Conservation (phyloP, 2,329 filamentous ascomycete species). For the Beauveria sp. region DNA sequence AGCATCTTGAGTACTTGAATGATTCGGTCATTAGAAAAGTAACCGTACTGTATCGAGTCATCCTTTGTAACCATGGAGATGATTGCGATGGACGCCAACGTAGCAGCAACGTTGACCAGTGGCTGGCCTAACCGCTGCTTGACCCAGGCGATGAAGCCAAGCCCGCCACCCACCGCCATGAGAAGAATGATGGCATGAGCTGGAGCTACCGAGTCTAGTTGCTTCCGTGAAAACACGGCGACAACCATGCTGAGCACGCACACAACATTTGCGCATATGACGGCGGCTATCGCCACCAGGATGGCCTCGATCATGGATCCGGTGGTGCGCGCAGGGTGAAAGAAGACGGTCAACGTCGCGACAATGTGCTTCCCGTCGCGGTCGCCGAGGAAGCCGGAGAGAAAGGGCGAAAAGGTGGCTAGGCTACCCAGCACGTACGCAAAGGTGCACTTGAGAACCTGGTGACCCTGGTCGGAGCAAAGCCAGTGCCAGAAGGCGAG, state of each 20-base stretch:
- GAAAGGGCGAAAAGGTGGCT: conserved; percentile 70
- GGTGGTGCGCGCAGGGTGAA: conserved; percentile 78
- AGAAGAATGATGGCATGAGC: conserved; percentile 75
- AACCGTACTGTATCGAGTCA: conserved; percentile 73
- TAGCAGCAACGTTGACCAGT: conserved; percentile 77
- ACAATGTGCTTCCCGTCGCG: conserved; percentile 93
- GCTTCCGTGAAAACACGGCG: conserved; percentile 67
- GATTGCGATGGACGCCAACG: conserved; percentile 77
- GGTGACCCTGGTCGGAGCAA: conserved; percentile 65
- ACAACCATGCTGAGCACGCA: conserved; percentile 84
- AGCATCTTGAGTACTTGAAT: conserved; percentile 78
- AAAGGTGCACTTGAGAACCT: conserved; percentile 82
- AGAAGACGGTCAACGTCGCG: conserved; percentile 89
- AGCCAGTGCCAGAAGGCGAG: conserved; percentile 49
- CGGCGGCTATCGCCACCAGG: conserved; percentile 67
- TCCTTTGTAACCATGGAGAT: conserved; percentile 90
- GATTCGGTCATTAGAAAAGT: conserved; percentile 76
- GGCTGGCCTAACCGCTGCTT: conserved; percentile 74
- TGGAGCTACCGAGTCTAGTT: conserved; percentile 56
- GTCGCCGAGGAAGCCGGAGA: conserved; percentile 67
- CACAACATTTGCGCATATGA: conserved; percentile 62
- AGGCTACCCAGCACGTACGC: conserved; percentile 83
- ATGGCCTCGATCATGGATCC: conserved; percentile 88
- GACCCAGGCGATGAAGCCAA: conserved; percentile 83
- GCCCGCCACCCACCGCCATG: conserved; percentile 75